These are phyloP conservation scores for Fusarium secorum DNA, from an alignment of 2,329 filamentous ascomycete genomes.

Conservation along the genomic window DNA sequence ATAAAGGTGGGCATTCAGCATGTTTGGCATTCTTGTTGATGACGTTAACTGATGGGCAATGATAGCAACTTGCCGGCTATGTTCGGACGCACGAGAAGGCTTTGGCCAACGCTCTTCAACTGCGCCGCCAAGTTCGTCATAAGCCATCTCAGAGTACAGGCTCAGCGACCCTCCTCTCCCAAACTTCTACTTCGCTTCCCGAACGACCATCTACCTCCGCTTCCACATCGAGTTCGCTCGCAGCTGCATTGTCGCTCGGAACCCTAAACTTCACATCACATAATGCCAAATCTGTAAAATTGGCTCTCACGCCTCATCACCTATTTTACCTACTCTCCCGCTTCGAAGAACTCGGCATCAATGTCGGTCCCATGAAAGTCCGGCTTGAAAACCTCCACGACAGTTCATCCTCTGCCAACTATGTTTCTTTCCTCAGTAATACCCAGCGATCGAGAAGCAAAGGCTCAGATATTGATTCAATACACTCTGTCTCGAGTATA, in stretches of 20 bases:
- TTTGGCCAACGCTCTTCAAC: slow-evolving; percentile 91
- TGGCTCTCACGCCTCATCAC: slow-evolving; percentile 94
- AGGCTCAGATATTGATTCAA: slow-evolving; percentile 84
- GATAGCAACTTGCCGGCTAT: slow-evolving; percentile 91
- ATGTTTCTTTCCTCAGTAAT: slow-evolving; percentile 92
- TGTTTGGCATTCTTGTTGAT: background rate
- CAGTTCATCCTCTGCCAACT: slow-evolving; percentile 84
- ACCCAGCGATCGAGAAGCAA: slow-evolving; percentile 78
- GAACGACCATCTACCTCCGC: slow-evolving; percentile 71
- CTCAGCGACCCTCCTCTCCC: slow-evolving; percentile 62
- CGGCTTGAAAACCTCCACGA: slow-evolving; percentile 94
- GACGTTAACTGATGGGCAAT: slow-evolving; percentile 43
- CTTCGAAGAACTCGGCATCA: slow-evolving; percentile 90
- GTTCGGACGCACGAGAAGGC: slow-evolving; percentile 98
- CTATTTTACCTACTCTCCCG: slow-evolving; percentile 95
- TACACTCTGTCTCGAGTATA: slow-evolving; percentile 95
- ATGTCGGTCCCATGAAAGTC: slow-evolving; percentile 95
- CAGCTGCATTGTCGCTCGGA: slow-evolving; percentile 86
- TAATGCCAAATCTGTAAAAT: slow-evolving; percentile 85
- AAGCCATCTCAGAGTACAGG: slow-evolving; percentile 71
- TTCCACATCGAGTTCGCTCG: slow-evolving; percentile 77
- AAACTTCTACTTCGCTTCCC: slow-evolving; percentile 62
- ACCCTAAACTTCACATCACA: slow-evolving; percentile 85
- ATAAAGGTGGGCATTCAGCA: slow-evolving; percentile 70
- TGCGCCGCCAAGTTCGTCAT: slow-evolving; percentile 79